These are phyloP conservation scores for Oryza meyeriana DNA, from an alignment of 176 grass and related monocot species.

Conservation along the genomic window DNA sequence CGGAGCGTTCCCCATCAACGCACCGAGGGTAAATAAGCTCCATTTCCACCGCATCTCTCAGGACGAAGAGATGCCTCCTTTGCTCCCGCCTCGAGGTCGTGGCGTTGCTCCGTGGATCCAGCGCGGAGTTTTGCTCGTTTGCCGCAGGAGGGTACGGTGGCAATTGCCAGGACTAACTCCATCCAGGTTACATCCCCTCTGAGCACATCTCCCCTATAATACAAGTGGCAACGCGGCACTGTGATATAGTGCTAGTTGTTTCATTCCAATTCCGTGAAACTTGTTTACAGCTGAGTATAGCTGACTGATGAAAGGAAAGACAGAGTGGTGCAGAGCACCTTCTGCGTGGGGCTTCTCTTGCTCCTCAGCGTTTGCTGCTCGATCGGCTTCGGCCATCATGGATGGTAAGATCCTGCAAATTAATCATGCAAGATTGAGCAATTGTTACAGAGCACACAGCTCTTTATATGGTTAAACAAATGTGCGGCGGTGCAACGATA, in stretches of 20 bases:
- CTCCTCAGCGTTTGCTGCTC: constrained; percentile 22
- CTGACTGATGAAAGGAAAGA: background rate
- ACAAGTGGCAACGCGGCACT: background rate
- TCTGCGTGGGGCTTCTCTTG: constrained; percentile 5
- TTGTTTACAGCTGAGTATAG: background rate
- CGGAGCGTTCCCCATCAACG: constrained; percentile 9
- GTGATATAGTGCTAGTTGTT: background rate
- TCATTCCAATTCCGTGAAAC: background rate
- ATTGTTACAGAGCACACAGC: background rate
- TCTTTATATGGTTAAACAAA: background rate
- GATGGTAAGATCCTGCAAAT: constrained; percentile 38
- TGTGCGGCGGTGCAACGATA: background rate
- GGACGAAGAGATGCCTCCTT: constrained; percentile 3
- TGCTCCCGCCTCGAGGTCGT: constrained; percentile 23
- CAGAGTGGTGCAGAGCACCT: background rate
- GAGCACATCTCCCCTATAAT: constrained; percentile 12
- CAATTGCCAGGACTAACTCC: background rate
- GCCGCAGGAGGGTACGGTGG: background rate
- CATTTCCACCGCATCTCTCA: constrained; percentile 5
- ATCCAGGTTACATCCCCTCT: background rate
- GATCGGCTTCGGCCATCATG: background rate
- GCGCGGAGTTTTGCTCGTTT: constrained; percentile 1
- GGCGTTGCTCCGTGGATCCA: constrained; percentile 27
- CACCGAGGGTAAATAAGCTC: background rate
- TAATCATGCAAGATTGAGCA: background rate